Base-by-base conservation (phyloP, 164 flowering plant genomes). In the Kalanchoe fedtschenkoi region DNA sequence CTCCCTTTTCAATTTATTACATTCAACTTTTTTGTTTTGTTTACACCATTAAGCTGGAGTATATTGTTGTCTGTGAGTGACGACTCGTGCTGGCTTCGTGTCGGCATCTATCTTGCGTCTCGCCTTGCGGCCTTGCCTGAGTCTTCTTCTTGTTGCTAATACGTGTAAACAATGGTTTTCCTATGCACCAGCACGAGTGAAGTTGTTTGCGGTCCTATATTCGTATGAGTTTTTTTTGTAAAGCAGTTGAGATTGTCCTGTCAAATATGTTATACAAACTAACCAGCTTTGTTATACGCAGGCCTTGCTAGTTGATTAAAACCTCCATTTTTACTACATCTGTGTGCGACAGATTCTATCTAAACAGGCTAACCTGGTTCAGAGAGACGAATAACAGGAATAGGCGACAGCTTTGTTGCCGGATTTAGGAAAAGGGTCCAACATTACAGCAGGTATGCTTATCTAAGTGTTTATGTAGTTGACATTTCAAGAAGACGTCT, bases 291-390 rank as follows among this genome's bases (percentile, higher is more conserved):
- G 29, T 6, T 47, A 22, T 47, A 28, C 24, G 54, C 54, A 47
- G 54, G 54, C 54, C 54, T 47, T 47, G 54, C 54, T 47, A 47
- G 54, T 47, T 47, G 28, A 29, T 47, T 37, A 37, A 37, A 15
- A 37, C 39, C 39, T 47, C 54, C 54, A 47, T 47, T 22, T 9
- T 47, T 47, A 37, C 6, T 19, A 6, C 26, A 11, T 47, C 22
- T 4, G 21, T 47, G 28, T 21, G 21, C 29, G 7, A 21, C 54
- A 22, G 29, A 47, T 47, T 22, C 28, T 43, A 2, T 47, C 54
- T 15, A 47, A 21, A 13, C 54, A 47, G 7, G 24, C 29, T 22
- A 19, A 1, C 24, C 21, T n/a, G n/a, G n/a, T n/a, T n/a, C n/a
- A n/a, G n/a, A n/a, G n/a, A n/a, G n/a, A n/a, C n/a, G n/a, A n/a